Evolutionary conservation across 1,284 basidiomycete species (phyloP).

Genomic region (Trichosporon sp.): DNA sequence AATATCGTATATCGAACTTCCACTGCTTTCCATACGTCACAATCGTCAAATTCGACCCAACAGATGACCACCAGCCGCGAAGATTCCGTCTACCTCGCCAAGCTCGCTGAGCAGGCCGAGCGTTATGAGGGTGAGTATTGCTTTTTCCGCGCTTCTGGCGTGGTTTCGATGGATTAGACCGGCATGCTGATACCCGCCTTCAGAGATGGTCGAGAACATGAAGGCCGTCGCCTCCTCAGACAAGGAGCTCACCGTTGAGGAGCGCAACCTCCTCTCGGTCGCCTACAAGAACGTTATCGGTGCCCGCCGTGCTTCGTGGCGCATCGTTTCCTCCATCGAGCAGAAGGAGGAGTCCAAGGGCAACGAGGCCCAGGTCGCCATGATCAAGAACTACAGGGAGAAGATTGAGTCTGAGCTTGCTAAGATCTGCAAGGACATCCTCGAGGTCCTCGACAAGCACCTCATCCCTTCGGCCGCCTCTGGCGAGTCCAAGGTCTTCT

Average conservation of each 20-base stretch:
- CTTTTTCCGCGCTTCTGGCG: not conserved
- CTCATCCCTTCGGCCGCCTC: constrained; percentile 97
- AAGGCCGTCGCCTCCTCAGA: constrained; percentile 95
- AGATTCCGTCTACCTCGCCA: constrained; percentile 98
- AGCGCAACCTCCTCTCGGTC: constrained; percentile 97
- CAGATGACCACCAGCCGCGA: constrained; percentile 83
- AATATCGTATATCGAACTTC: constrained; percentile 10
- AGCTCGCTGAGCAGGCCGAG: constrained; percentile 98
- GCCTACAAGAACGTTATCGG: constrained; percentile 99
- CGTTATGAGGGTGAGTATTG: constrained; percentile 83
- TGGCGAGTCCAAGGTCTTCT: constrained; percentile 99
- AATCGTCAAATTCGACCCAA: constrained; percentile 9
- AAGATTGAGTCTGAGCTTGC: constrained; percentile 98
- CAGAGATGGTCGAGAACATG: constrained; percentile 99
- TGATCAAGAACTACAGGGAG: constrained; percentile 99
- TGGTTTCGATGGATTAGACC: not conserved
- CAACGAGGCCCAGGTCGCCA: constrained; percentile 93
- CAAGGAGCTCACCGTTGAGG: constrained; percentile 98
- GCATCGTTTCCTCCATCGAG: constrained; percentile 98
- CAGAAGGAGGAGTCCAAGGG: constrained; percentile 99
- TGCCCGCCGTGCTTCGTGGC: constrained; percentile 97
- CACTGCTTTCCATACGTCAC: constrained; percentile 21
- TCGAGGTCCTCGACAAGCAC: constrained; percentile 98
- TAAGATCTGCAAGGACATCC: constrained; percentile 99
- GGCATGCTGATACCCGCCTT: constrained; percentile 17